Base-by-base conservation (phyloP, 1,284 basidiomycete genomes). In the Ceratobasidium sp. region DNA sequence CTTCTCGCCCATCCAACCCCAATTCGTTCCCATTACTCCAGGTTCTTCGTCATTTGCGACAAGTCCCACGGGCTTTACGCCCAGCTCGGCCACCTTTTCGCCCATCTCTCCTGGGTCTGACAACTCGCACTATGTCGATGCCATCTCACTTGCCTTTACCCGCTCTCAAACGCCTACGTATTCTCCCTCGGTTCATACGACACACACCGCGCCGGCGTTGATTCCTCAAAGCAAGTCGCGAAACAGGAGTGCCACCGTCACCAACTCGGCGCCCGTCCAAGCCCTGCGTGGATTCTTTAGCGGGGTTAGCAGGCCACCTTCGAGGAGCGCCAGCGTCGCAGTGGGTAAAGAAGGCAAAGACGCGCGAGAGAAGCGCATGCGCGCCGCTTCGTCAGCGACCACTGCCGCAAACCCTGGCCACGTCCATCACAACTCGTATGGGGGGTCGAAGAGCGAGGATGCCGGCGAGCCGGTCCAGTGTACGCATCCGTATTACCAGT, bases 91-190 rank as follows among this genome's bases (percentile, higher is more conserved):
- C 13, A 53, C 62, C 4, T 67, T 67, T 40, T 67, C 62, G 3
- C 27, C 50, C 7, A 29, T 67, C 25, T 52, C 62, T 29, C 34
- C 49, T n/a, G 49, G 49, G 5, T 67, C 62, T 1, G 62, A 67
- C 22, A 32, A 52, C 15, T 65, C 60, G 1, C 52, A 50, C 27
- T 45, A 65, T 12, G 31, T 40, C 35, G 62, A 67, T n/a, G 32
- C 38, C 15, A 49, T 43, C 25, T 53, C 62, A 7, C 52, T 67
- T 27, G 62, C 50, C 27, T 67, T 67, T 20, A 54, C 62, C 22
- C 50, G 62, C n/a, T 67, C 62, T 43, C 62, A 67, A 43, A 67
- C 62, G 27, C 62, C 62, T 0, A 67, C 62, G 1, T 67, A 67
- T 40, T 34, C 62, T 12, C 62, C 50, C 15, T 67, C 62, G 31